Base-by-base conservation (phyloP, 1,139 yeast species). In the Magnusiomyces fungicola region DNA sequence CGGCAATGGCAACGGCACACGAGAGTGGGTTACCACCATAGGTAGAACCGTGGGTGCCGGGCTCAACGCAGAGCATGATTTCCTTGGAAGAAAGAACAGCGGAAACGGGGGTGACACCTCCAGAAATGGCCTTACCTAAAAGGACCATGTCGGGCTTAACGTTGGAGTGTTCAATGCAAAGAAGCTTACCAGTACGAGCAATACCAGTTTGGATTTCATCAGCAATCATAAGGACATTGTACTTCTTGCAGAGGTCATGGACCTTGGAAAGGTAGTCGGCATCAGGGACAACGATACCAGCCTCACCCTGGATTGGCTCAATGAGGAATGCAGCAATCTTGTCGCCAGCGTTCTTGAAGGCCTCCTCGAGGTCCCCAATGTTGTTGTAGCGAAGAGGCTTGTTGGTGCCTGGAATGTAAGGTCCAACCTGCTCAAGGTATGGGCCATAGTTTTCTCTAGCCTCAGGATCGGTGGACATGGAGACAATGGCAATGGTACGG, bases 231-330 rank as follows among this genome's bases (percentile, higher is more conserved):
- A 90, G 74, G 27, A 87, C 89, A 62, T 90, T 88, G 76, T 90
- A 76, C 69, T 88, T 72, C 63, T 79, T 80, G 73, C 97, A 89
- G 55, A 90, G 75, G 52, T 71, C 80, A 59, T 79, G 79, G 33
- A 90, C 96, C 59, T 74, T 72, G 51, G 81, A 69, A 58, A 90
- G 78, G 72, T 90, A 90, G 61, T 79, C 95, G 50, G 69, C 72
- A 56, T 94, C 95, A 49, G 97, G 97, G 25, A 90, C 96, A 36
- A 90, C 95, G 58, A 90, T 90, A 61, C 97, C 98, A 34, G 98
- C 98, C 69, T 90, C 98, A 67, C 98, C 98, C 70, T 90, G 98
- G 63, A 90, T 90, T 55, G 97, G 97, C 71, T 90, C 98, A 59
- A 90, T 79, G 58, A 90, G 72, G 58, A 90, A 80, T 40, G 96